Conservation (phyloP, 371 early-diverging fungal species). For the Funneliformis caledonium region DNA sequence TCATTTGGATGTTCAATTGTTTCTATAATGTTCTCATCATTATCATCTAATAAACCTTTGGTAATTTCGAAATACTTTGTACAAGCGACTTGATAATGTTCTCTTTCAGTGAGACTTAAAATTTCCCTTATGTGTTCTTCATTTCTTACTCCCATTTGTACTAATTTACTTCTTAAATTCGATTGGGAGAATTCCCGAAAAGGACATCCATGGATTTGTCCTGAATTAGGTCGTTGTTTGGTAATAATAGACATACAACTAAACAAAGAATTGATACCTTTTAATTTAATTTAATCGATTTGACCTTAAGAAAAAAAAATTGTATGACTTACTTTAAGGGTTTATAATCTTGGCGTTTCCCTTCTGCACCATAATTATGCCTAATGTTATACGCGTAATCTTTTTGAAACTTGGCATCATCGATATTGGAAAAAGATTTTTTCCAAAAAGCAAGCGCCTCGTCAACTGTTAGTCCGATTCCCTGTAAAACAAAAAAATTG, state of each 20-base stretch:
- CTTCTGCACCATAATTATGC: conserved; percentile 98
- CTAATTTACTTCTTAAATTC: conserved; percentile 63
- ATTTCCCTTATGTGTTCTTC: conserved; percentile 70
- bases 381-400: conserved; percentile 96
- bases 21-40: conserved; percentile 54
- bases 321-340: conserved; percentile 73
- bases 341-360: conserved; percentile 89
- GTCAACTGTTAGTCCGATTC: conserved; percentile 88
- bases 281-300: not conserved
- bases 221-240: conserved; percentile 73
- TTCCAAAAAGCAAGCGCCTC: conserved; percentile 95
- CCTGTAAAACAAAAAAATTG: conserved; percentile 46
- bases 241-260: conserved; percentile 91
- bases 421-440: conserved; percentile 69
- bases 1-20: conserved; percentile 92
- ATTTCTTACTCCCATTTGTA: conserved; percentile 50
- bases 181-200: conserved; percentile 80
- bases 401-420: conserved; percentile 94
- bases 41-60: conserved; percentile 69
- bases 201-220: conserved; percentile 96
- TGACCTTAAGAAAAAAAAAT: not conserved
- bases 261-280: conserved; percentile 9
- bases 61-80: conserved; percentile 84
- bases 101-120: conserved; percentile 63
- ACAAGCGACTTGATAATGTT: conserved; percentile 95